Conservation (phyloP, 2,329 filamentous ascomycete genomes). For the Thermomyces lanuginosus region DNA sequence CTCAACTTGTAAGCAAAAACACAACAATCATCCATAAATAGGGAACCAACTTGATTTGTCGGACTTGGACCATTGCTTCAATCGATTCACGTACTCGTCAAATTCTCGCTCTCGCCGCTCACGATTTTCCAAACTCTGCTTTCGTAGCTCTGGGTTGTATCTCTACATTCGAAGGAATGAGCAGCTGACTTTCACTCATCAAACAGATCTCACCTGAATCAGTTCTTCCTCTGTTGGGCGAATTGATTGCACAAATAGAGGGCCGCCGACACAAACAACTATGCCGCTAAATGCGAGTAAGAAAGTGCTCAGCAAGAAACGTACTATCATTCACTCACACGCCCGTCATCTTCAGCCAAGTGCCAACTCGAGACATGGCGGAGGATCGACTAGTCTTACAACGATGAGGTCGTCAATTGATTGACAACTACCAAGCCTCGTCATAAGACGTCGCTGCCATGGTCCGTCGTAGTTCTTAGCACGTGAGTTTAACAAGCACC, state of each 20-base stretch:
- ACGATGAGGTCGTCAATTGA: too few relatives aligned
- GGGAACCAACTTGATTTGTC: conserved; percentile 61
- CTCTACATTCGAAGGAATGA: conserved; percentile 31
- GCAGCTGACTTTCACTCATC: too few relatives aligned
- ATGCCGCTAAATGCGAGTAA: conserved; percentile 40
- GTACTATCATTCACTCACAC: conserved; percentile 37
- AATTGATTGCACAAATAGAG: conserved; percentile 58
- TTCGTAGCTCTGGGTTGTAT: conserved; percentile 91
- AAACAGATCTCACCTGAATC: conserved; percentile 41
- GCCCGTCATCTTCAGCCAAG: conserved; percentile 51
- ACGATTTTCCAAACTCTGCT: conserved; percentile 65
- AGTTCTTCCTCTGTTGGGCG: conserved; percentile 78
- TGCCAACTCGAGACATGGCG: conserved; percentile 30
- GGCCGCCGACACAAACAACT: conserved; percentile 63
- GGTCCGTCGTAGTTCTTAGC: too few relatives aligned
- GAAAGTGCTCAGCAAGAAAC: neutral
- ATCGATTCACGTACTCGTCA: conserved; percentile 63
- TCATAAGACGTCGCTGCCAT: too few relatives aligned
- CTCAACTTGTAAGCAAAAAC: neutral
- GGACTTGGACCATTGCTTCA: conserved; percentile 82
- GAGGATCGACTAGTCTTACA: too few relatives aligned
- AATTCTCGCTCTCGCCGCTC: conserved; percentile 68
- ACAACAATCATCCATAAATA: neutral
- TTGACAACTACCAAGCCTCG: too few relatives aligned
- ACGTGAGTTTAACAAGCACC: too few relatives aligned